A percentile compares a stretch with the other conserved stretches of the same genome.
Conservation (phyloP, 345 rosid species). For the Chamaenerion angustifolium region DNA sequence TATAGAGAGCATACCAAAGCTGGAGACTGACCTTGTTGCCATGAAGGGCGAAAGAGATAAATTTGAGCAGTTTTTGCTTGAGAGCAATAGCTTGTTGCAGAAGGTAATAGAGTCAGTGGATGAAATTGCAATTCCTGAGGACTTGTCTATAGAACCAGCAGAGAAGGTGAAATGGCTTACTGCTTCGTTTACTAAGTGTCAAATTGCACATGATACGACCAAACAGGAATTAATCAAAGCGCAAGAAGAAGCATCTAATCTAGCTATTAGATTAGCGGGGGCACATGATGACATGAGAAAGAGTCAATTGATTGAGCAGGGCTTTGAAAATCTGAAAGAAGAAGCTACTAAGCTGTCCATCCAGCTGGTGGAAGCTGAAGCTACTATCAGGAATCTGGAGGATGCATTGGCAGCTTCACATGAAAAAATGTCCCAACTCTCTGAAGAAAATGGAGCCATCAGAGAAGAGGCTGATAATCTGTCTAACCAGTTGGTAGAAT, state of each 20-base stretch:
- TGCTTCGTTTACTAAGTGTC: constrained; percentile 38
- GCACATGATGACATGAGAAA: constrained; percentile 6
- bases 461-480: not conserved
- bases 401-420: constrained; percentile 10
- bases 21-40: constrained; percentile 53
- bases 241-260: constrained; percentile 29
- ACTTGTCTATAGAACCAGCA: constrained; percentile 35
- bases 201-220: constrained; percentile 28
- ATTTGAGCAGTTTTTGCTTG: constrained; percentile 38
- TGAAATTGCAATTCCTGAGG: constrained; percentile 31
- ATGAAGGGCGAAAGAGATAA: constrained; percentile 40
- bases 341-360: constrained; percentile 6
- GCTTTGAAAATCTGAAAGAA: constrained; percentile 8
- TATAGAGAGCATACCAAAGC: constrained; percentile 31
- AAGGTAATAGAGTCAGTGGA: constrained; percentile 40
- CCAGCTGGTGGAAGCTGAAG: constrained; percentile 11
- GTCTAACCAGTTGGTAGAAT: constrained; percentile 15
- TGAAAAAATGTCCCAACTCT: constrained; percentile 6
- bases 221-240: constrained; percentile 39
- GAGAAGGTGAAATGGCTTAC: constrained; percentile 54
- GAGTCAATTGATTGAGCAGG: constrained; percentile 7
- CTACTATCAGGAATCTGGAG: constrained; percentile 7
- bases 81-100: constrained; percentile 43
- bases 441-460: constrained; percentile 7
- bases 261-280: constrained; percentile 29